Evolutionary conservation across 306 rosid species (phyloP).

Genomic region (Dalbergia cultrata): DNA sequence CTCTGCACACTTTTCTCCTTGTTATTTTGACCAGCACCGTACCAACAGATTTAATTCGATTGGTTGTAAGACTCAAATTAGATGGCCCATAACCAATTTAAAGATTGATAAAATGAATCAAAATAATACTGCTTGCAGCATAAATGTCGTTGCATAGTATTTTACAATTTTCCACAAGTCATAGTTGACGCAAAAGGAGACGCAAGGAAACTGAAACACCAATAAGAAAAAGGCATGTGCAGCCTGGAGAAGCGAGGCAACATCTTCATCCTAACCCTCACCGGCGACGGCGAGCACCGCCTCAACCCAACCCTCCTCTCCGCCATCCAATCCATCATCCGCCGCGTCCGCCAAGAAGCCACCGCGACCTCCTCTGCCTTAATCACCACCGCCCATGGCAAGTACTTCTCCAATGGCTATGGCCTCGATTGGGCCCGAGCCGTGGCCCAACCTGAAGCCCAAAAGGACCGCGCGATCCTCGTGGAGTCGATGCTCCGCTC

Average conservation of each 20-base stretch:
- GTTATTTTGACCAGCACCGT: too few species aligned
- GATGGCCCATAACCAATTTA: too few species aligned
- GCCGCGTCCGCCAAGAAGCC: slow-evolving; percentile 62
- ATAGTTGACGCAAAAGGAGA: too few species aligned
- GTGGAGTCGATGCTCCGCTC: slow-evolving; percentile 57
- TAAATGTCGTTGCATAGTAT: too few species aligned
- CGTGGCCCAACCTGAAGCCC: background rate
- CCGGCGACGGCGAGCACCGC: slow-evolving; percentile 76
- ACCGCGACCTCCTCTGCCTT: slow-evolving; percentile 58
- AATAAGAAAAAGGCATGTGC: slow-evolving; percentile 59
- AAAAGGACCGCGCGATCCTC: slow-evolving; percentile 17
- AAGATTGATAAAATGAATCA: too few species aligned
- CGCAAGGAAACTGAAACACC: too few species aligned
- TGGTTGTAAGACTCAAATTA: too few species aligned
- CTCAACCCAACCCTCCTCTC: slow-evolving; percentile 74
- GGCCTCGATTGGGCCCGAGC: slow-evolving; percentile 69
- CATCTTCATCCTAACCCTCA: slow-evolving; percentile 74
- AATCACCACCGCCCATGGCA: slow-evolving; percentile 87
- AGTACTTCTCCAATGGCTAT: slow-evolving; percentile 91
- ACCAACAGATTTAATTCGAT: too few species aligned
- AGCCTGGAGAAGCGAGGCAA: slow-evolving; percentile 69
- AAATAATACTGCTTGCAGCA: too few species aligned
- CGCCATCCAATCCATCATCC: slow-evolving; percentile 62
- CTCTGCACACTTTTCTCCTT: too few species aligned
- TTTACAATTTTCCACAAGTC: too few species aligned